Evolutionary conservation across 192 early-diverging fungal genomes (phyloP).

Genomic region (Coemansia sp.): DNA sequence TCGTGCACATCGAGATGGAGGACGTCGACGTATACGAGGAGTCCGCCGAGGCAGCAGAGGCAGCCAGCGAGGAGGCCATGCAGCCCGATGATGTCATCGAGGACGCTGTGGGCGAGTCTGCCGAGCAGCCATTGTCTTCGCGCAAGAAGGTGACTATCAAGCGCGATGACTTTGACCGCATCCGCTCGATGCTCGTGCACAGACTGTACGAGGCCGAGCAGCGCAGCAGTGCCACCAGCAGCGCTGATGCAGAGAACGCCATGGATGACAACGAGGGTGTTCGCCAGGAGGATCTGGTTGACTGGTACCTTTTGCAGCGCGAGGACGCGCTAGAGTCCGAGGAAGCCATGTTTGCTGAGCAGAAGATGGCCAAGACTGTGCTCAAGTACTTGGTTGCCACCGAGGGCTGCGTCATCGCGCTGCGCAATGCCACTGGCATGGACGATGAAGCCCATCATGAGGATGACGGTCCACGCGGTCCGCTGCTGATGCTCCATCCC

Average conservation of each 20-base stretch:
- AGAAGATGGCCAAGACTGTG: constrained; percentile 66
- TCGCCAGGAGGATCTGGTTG: constrained; percentile 61
- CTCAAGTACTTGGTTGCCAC: constrained; percentile 67
- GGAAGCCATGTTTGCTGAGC: constrained; percentile 63
- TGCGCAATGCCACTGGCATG: constrained; percentile 18
- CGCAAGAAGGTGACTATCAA: constrained; percentile 60
- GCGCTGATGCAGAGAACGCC: not conserved
- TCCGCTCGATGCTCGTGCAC: constrained; percentile 58
- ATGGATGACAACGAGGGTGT: constrained; percentile 42
- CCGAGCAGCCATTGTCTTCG: not conserved
- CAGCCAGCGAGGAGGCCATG: constrained; percentile 22
- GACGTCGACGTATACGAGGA: constrained; percentile 68
- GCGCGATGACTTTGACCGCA: constrained; percentile 61
- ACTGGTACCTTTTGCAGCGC: constrained; percentile 73
- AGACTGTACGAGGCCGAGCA: constrained; percentile 47
- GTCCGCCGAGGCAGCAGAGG: not conserved
- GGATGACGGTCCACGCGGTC: constrained; percentile 17
- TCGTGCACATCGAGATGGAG: constrained; percentile 83
- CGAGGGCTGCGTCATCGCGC: constrained; percentile 59
- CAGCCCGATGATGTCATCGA: constrained; percentile 34
- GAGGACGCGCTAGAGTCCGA: constrained; percentile 66
- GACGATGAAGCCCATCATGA: not conserved
- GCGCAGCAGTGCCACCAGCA: not conserved
- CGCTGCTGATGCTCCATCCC: constrained; percentile 53
- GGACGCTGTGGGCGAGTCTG: not conserved